Base-by-base conservation (phyloP, 176 grass and related monocot genomes). In the Carex parvula region DNA sequence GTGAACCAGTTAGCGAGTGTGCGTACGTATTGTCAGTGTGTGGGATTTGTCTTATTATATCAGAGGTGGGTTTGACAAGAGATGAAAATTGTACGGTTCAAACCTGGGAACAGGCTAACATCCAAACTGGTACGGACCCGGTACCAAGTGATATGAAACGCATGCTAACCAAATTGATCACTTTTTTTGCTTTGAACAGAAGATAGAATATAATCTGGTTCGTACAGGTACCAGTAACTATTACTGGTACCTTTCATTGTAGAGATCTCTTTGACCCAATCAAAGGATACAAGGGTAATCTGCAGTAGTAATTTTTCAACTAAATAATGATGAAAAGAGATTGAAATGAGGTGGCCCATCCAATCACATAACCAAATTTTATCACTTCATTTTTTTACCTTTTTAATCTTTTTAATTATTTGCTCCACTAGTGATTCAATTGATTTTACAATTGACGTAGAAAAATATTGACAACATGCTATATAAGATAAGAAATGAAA, bases 361-460 rank as follows among this genome's bases (percentile, higher is more conserved):
- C 37, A 42, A 42, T 71, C 68, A 46, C 8, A 44, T 71, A 71
- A 71, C 39, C n/a, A 20, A 69, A 46, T 71, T 70, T 70, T 70
- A 67, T 44, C 33, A n/a, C 17, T 71, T 44, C 17, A 46, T 44
- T 18, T 57, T 56, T 78, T 78, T 6, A 57, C 73, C n/a, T 77
- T 78, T 26, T 32, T 56, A 32, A 32, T 54, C 24, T 33, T 56
- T 57, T 57, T 57, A 50, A 50, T 50, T 18, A 55, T 78, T 57
- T 17, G 71, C 26, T 78, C 73, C 73, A 78, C 73, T 78, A 78
- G 26, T 57, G 4, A 56, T 52, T 56, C 52, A 8, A 18, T 18
- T 56, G 73, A 77, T 56, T 54, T 77, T 77, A 77, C 73, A 57
- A 18, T 33, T 55, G 50, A 77, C 30, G 50, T 78, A 53, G 56